phyloP scores from a whole-genome alignment of 169 alveolate species.

The Eimeria acervulina region DNA sequence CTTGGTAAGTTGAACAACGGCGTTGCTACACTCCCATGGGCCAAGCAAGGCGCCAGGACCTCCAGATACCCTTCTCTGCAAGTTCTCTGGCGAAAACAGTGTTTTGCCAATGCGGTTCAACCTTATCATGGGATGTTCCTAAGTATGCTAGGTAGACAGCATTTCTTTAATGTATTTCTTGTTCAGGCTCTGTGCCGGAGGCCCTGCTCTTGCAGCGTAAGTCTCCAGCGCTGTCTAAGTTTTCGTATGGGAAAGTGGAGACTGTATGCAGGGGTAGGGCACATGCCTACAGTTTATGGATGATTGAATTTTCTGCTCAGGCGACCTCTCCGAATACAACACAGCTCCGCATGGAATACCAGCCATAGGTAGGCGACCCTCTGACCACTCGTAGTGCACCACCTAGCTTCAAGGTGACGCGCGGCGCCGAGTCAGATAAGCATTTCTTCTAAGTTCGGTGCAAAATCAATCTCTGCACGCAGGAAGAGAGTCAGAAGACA shows the following conservation, averaged over 20 bases:
- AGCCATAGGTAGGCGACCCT: not conserved
- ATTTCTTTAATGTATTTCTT: not conserved
- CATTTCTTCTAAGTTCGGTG: not conserved
- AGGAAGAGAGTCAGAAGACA: conserved; percentile 55
- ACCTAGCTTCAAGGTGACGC: not conserved
- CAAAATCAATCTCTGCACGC: not conserved
- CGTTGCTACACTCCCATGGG: not conserved
- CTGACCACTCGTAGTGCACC: not conserved
- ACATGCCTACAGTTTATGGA: not conserved
- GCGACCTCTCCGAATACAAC: conserved; percentile 64
- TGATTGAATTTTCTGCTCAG: not conserved
- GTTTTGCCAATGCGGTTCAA: not conserved
- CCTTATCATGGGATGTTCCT: not conserved
- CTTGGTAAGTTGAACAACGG: conserved; percentile 5
- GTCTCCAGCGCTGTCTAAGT: not conserved
- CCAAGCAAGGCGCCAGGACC: not conserved
- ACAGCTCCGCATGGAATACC: conserved; percentile 17
- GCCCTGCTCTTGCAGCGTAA: conserved; percentile 65
- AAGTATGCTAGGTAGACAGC: not conserved
- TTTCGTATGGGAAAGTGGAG: not conserved
- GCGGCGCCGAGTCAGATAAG: not conserved
- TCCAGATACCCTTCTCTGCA: not conserved
- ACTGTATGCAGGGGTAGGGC: not conserved
- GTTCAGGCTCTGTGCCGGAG: conserved; percentile 69
- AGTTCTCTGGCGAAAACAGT: not conserved